Percentiles rank a stretch among this genome's conserved stretches.
phyloP scores from a whole-genome alignment of 768 basidiomycete genomes.

The Leccinum disarticulatum region DNA sequence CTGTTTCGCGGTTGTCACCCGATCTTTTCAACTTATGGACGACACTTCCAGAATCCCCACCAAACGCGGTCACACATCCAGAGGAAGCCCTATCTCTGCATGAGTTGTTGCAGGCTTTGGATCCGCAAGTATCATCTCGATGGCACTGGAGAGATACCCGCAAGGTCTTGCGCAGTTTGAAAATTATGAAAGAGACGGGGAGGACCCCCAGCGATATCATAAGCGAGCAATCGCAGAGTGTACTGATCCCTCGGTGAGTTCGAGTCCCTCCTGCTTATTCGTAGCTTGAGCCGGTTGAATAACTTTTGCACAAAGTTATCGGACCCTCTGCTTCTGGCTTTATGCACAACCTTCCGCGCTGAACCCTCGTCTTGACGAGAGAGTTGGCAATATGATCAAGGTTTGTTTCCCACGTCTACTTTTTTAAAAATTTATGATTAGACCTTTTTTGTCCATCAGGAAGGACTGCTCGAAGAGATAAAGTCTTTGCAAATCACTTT shows the following conservation, averaged over 20 bases:
- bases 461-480: constrained; percentile 82
- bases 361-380: constrained; percentile 64
- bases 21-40: constrained; percentile 51
- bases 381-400: constrained; percentile 89
- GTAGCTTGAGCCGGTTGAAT: background rate
- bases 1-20: constrained; percentile 45
- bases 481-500: constrained; percentile 43
- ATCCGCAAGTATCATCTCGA: constrained; percentile 68
- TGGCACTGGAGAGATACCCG: constrained; percentile 98
- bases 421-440: background rate
- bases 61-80: constrained; percentile 54
- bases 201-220: constrained; percentile 67
- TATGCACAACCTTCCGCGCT: constrained; percentile 68
- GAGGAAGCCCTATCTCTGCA: constrained; percentile 64
- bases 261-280: background rate
- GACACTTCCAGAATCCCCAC: constrained; percentile 57
- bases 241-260: constrained; percentile 51
- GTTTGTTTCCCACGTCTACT: constrained; percentile 36
- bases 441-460: constrained; percentile 38
- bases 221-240: constrained; percentile 52
- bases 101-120: constrained; percentile 62
- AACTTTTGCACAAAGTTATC: constrained; percentile 53
- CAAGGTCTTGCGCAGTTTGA: constrained; percentile 80
- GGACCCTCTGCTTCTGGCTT: constrained; percentile 88
- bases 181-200: constrained; percentile 72